These are phyloP conservation scores for Gracilaria domingensis DNA, from an alignment of 23 red algal genomes.

Conservation along the genomic window DNA sequence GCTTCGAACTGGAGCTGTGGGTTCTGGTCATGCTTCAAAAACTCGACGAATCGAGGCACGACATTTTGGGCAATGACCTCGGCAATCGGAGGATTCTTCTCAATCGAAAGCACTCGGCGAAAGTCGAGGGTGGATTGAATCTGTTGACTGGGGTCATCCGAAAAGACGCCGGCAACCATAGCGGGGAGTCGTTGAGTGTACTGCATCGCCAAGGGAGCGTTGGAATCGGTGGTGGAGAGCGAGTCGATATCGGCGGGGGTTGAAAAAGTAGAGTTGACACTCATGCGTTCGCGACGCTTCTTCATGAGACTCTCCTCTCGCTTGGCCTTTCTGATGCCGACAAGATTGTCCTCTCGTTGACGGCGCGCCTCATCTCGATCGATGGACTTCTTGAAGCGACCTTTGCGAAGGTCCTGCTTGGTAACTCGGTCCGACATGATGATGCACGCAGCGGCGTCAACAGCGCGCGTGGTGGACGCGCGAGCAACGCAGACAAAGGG, in stretches of 20 bases:
- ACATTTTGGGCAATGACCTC: slow-evolving; percentile 87
- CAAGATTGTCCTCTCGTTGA: slow-evolving; percentile 91
- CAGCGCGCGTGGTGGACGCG: not conserved
- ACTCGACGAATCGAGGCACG: slow-evolving; percentile 90
- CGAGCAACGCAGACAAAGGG: too few species aligned
- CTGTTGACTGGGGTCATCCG: slow-evolving; percentile 65
- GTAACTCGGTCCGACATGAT: slow-evolving; percentile 77
- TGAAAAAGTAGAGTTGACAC: slow-evolving; percentile 16
- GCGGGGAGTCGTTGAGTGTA: slow-evolving; percentile 59
- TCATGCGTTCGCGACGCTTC: slow-evolving; percentile 87
- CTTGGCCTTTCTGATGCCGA: slow-evolving; percentile 94
- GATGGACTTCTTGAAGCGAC: slow-evolving; percentile 92
- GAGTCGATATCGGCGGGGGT: slow-evolving; percentile 20
- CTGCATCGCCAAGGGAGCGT: slow-evolving; percentile 16
- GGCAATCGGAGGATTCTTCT: slow-evolving; percentile 93
- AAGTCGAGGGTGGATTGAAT: slow-evolving; percentile 83
- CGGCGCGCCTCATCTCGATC: slow-evolving; percentile 91
- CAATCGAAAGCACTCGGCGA: slow-evolving; percentile 92
- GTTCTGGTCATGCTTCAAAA: slow-evolving; percentile 75
- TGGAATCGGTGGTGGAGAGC: slow-evolving; percentile 46
- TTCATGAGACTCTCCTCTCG: slow-evolving; percentile 99
- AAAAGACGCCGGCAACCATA: slow-evolving; percentile 82
- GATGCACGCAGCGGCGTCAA: not conserved
- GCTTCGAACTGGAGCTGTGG: slow-evolving; percentile 97
- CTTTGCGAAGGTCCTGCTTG: slow-evolving; percentile 75